Base-by-base conservation (phyloP, 306 rosid genomes). In the Acacia confusa region DNA sequence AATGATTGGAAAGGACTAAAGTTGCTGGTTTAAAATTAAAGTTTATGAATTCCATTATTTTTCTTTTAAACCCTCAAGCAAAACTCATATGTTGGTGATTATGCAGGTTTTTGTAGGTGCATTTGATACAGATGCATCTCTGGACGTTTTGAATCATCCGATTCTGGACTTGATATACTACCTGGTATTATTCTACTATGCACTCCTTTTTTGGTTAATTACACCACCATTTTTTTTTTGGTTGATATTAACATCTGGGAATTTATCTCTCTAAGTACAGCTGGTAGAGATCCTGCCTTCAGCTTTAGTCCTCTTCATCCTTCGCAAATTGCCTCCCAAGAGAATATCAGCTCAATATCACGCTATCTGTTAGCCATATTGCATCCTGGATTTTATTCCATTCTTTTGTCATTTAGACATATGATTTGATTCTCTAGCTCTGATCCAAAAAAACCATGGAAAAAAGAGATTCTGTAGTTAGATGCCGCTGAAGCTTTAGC, bases 51-150 rank as follows among this genome's bases (percentile, higher is more conserved):
- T 58, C 28, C 25, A 58, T 22, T 6, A 22, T 58, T 22, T 15
- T 22, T 10, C 65, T 58, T 36, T 36, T 1, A 36, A 36, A 80
- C 75, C 76, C 53, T 67, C 77, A 36, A 74, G 52, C 74, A 16
- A 74, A 8, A 36, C 79, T 72, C 45, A 43, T 50, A 0, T 9
- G 6, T 17, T 4, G 57, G 57, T 17, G 57, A 50, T 50, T 81
- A 71, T 85, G 91, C 94, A 96, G 99, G 94, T 87, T 67, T 82
- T 90, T 66, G 60, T 96, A 72, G 90, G 94, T 20, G 98, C 98
- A 27, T 88, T 96, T 47, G 97, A 96, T 60, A 41, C 88, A 7
- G 87, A 88, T 82, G 93, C 94, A 63, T 85, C 98, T 22, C 99
- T 96, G 13, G 97, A 96, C 81, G 97, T 96, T 73, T 78, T 90